Base-by-base conservation (phyloP, 2,329 filamentous ascomycete species). In the Endoconidiophora laricicola region DNA sequence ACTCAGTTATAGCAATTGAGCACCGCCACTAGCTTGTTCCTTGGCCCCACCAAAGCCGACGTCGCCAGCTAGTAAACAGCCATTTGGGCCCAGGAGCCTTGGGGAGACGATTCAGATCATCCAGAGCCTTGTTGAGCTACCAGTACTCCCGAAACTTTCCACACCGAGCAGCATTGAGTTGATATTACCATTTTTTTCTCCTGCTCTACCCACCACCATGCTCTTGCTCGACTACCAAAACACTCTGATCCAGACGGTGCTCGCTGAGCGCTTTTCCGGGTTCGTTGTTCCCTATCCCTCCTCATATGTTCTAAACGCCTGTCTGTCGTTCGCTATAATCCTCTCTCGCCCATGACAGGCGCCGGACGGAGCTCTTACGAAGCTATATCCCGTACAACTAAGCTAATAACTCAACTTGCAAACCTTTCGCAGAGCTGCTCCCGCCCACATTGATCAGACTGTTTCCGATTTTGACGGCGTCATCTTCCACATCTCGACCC, bases 401-500 rank as follows among this genome's bases (percentile, higher is more conserved):
- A 33, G 16, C 44, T 46, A 41, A 44, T 29, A 33, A 26, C 16
- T 33, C 6, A 6, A n/a, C 37, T 18, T 18, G 16, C 23, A 10
- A 24, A 24, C 59, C 59, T 62, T 66, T 67, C 55, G 65, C 66
- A 62, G 62, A 64, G 83, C 83, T 64, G 70, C 86, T 58, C 86
- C 87, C 53, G 76, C 79, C 53, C 86, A 85, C 58, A 94, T 99
- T 65, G 93, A 98, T 69, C 91, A 99, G 71, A 86, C 94, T 56
- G 86, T 95, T 55, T 96, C 90, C 63, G 91, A 99, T 69, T 99
- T 99, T 63, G 93, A 98, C 69, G 90, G 90, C 63, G 91, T 96
- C 59, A 94, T 85, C 58, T 99, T 96, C 69, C 91, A 98, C 67
- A 88, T 98, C 62, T 96, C 90, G 37, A 98, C 91, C 1, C 91